Evolutionary conservation across 148 eudicot genomes (phyloP).

Genomic region (Silene conica): DNA sequence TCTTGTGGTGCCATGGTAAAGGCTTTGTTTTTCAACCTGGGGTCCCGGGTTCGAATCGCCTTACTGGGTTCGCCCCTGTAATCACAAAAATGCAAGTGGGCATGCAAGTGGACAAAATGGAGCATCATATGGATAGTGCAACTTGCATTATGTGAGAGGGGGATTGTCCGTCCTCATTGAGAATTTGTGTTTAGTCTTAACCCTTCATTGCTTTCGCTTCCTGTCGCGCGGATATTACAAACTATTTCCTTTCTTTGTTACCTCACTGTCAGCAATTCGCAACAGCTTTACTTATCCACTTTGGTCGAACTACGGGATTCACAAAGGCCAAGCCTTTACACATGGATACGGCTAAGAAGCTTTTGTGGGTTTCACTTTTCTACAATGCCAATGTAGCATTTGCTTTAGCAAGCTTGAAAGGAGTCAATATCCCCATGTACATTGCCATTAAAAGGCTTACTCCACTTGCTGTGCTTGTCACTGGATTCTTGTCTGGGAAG

Average conservation of each 20-base stretch:
- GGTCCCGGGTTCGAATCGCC: too few species aligned
- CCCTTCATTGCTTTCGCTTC: background rate
- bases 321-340: slow-evolving; percentile 66
- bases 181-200: too few species aligned
- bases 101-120: too few species aligned
- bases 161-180: too few species aligned
- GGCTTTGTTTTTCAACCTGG: too few species aligned
- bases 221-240: background rate
- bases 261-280: slow-evolving; percentile 57
- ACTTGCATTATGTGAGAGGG: too few species aligned
- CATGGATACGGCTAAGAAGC: slow-evolving; percentile 80
- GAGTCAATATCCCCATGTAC: slow-evolving; percentile 98
- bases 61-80: too few species aligned
- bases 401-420: slow-evolving; percentile 98
- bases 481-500: slow-evolving; percentile 77
- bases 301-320: slow-evolving; percentile 69
- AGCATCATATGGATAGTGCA: too few species aligned
- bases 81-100: too few species aligned
- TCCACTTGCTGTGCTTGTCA: slow-evolving; percentile 82
- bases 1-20: too few species aligned
- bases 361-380: slow-evolving; percentile 79
- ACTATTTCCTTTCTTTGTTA: background rate
- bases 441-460: slow-evolving; percentile 95
- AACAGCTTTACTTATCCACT: slow-evolving; percentile 72
- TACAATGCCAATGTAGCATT: slow-evolving; percentile 97